A percentile compares a stretch with the other conserved stretches of the same genome.
Evolutionary conservation across 345 rosid species (phyloP).

Genomic region (Brassica incana): DNA sequence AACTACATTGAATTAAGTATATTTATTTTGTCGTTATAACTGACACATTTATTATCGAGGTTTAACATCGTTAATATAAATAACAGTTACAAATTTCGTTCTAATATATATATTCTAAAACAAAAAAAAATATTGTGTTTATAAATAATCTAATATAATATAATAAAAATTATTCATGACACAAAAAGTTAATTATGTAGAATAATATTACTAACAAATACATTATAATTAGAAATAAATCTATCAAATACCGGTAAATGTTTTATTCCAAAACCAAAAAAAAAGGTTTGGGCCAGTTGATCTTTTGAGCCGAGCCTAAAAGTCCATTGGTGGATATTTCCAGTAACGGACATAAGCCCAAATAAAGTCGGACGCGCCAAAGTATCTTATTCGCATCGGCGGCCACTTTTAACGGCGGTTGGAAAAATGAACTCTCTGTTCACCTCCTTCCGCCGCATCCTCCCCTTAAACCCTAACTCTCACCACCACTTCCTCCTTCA

Average conservation of each 20-base stretch:
- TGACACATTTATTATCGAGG: neutral
- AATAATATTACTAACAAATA: neutral
- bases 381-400: slow-evolving; percentile 10
- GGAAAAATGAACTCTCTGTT: slow-evolving; percentile 41
- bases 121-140: neutral
- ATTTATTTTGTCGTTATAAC: neutral
- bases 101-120: neutral
- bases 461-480: slow-evolving; percentile 29
- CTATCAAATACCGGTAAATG: neutral
- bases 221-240: neutral
- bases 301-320: neutral
- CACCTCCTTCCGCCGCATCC: slow-evolving; percentile 26
- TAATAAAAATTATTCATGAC: neutral
- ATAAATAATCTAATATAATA: neutral
- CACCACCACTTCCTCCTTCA: slow-evolving; percentile 23
- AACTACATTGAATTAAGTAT: neutral
- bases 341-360: slow-evolving; percentile 18
- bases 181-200: neutral
- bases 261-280: neutral
- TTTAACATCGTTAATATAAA: neutral
- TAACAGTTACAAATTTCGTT: neutral
- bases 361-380: slow-evolving; percentile 2
- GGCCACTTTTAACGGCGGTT: slow-evolving; percentile 18
- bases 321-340: neutral
- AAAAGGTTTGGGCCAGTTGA: neutral